Evolutionary conservation across 257 asterid genomes (phyloP).

Genomic region (Solanum virginianum): DNA sequence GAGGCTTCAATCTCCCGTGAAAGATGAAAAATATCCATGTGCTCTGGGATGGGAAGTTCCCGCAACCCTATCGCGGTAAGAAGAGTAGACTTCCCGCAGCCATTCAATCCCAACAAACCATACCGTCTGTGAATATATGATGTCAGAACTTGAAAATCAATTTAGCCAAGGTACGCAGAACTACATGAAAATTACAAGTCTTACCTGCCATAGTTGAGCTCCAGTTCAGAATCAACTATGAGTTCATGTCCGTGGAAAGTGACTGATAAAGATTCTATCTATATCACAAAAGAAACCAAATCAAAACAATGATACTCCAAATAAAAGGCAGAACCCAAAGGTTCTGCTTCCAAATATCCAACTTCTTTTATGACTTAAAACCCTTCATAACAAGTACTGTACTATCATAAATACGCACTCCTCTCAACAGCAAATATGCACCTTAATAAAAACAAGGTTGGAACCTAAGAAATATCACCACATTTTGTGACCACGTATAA

Average conservation of each 20-base stretch:
- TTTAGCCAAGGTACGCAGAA: background rate
- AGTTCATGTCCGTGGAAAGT: constrained; percentile 79
- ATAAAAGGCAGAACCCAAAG: background rate
- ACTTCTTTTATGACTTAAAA: background rate
- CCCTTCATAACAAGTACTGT: background rate
- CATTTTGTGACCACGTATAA: background rate
- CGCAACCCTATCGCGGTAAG: constrained; percentile 5
- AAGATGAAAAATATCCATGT: constrained; percentile 16
- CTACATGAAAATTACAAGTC: background rate
- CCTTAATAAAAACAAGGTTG: background rate
- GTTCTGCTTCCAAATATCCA: background rate
- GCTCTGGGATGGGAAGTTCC: constrained; percentile 12
- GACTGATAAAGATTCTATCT: constrained; percentile 71
- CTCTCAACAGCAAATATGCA: background rate
- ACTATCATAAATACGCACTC: background rate
- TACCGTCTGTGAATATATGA: constrained; percentile 4
- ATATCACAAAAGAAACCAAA: background rate
- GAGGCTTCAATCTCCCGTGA: constrained; percentile 14
- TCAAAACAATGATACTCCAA: background rate
- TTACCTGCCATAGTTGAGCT: constrained; percentile 70
- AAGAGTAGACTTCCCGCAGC: constrained; percentile 14
- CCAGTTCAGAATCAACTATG: constrained; percentile 60
- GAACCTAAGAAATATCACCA: background rate
- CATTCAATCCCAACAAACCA: constrained; percentile 18
- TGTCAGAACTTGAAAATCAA: background rate